Evolutionary conservation across 2,329 filamentous ascomycete genomes (phyloP), one percentile per base, ranked within the genome.

Genomic region (Cladosporium phlei): DNA sequence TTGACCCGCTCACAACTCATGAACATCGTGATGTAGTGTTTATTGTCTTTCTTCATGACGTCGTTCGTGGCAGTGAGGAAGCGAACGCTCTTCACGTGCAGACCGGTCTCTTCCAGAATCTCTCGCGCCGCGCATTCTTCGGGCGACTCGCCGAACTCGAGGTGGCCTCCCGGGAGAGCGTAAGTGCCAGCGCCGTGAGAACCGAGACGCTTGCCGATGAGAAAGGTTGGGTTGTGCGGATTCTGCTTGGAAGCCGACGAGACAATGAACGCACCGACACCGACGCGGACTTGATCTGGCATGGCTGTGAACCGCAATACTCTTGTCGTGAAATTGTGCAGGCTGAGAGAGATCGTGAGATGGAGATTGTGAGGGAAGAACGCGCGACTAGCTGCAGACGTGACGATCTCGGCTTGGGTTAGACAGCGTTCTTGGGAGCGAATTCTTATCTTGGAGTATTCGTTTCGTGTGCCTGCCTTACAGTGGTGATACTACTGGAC

Each of bases 21-120:
- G 54, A 86, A 89, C 2, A 88, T 63, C 0, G 86, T 90, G 40
- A 88, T 72, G 58, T 90, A 91, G 60, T 91, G 86, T 63, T 82
- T 86, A 0, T 65, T 66, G n/a, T 76, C 73, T 0, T 60, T 58
- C 1, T 65, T 58, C 60, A 88, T 86, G 1, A 85, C 60, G 55
- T 83, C 80, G 59, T 89, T 88, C 4, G 83, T 88, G 0, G 79
- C 75, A 0, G 75, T 78, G 1, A 83, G 53, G 29, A 84, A 73
- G 35, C 69, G 71, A 4, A 77, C 38, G 5, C 75, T 70, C 1
- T 63, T 68, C 1, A 88, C 70, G 0, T 65, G 56, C 0, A 88
- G 70, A 0, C 77, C 83, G 0, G 86, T 88, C 59, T 91, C 86
- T 61, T 91, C 86, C 0, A 78, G 59, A 0, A 78, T 71, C 64